These are phyloP conservation scores for Carex parvula DNA, from an alignment of 176 grass and related monocot genomes.

Conservation along the genomic window DNA sequence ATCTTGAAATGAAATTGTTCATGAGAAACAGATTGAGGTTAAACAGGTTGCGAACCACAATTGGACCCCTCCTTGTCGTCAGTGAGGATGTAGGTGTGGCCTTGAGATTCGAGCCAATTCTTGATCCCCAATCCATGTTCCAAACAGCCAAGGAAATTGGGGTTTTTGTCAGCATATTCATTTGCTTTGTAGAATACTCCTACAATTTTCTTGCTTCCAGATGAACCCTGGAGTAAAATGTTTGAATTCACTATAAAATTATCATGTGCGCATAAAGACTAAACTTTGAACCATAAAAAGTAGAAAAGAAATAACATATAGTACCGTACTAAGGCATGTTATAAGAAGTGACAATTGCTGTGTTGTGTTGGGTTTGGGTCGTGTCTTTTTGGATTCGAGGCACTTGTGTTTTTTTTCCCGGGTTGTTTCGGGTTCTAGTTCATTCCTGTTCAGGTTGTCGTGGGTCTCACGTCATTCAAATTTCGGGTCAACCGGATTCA, in stretches of 20 bases:
- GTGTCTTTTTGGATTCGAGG: neutral
- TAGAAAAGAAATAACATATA: neutral
- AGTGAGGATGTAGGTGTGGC: conserved; percentile 84
- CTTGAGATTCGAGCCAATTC: conserved; percentile 76
- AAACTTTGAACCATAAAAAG: neutral
- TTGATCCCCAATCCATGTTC: conserved; percentile 73
- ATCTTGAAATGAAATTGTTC: neutral
- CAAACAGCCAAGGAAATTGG: conserved; percentile 80
- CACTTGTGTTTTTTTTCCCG: neutral
- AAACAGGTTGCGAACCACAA: conserved; percentile 51
- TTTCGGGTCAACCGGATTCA: neutral
- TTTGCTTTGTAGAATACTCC: conserved; percentile 94
- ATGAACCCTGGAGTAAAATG: conserved; percentile 44
- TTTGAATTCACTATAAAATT: neutral
- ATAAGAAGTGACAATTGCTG: neutral
- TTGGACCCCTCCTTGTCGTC: conserved; percentile 91
- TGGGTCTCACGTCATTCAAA: neutral
- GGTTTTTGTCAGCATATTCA: conserved; percentile 72
- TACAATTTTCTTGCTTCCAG: conserved; percentile 93
- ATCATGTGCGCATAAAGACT: neutral
- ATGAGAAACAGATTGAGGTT: neutral
- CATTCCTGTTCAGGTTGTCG: neutral
- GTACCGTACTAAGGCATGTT: neutral
- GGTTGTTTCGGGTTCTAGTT: neutral
- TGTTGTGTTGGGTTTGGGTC: neutral